Conservation (phyloP, 2,329 filamentous ascomycete genomes). For the Madurella fahalii region DNA sequence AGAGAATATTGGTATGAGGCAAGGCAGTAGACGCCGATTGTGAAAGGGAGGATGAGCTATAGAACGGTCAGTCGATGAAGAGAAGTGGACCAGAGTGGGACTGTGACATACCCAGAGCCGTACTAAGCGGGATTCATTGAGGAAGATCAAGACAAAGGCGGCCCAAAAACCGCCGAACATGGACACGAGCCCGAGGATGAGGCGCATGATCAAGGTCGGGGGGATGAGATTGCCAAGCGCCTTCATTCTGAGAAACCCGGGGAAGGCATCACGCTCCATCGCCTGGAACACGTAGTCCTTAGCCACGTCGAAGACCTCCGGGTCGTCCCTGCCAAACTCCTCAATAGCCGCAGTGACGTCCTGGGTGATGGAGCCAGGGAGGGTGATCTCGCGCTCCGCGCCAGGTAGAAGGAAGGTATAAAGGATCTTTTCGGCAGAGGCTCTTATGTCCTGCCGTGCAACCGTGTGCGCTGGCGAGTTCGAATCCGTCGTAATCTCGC, state of each 20-base stretch:
- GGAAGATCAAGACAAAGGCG: constrained; percentile 87
- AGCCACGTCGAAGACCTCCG: constrained; percentile 92
- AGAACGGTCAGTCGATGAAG: constrained; percentile 18
- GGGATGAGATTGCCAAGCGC: constrained; percentile 94
- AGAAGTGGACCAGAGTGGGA: background rate
- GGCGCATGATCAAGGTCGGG: constrained; percentile 76
- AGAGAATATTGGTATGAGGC: constrained; percentile 93
- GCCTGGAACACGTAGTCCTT: constrained; percentile 99
- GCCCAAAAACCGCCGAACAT: constrained; percentile 95
- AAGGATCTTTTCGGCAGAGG: constrained; percentile 96
- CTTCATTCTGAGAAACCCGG: constrained; percentile 91
- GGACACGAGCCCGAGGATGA: constrained; percentile 78
- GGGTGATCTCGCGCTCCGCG: constrained; percentile 92
- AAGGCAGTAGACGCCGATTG: constrained; percentile 82
- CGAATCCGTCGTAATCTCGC: constrained; percentile 65
- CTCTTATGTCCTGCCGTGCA: constrained; percentile 81
- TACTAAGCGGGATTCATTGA: constrained; percentile 68
- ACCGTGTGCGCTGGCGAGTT: constrained; percentile 81
- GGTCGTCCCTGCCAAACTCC: constrained; percentile 86
- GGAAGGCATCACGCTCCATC: constrained; percentile 99
- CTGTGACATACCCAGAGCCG: constrained; percentile 75
- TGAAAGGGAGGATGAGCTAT: constrained; percentile 78
- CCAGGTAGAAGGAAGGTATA: constrained; percentile 94
- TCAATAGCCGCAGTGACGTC: constrained; percentile 87
- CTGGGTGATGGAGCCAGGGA: constrained; percentile 81